Evolutionary conservation across 2,329 filamentous ascomycete genomes (phyloP).

Genomic region (Colletotrichum zoysiae): DNA sequence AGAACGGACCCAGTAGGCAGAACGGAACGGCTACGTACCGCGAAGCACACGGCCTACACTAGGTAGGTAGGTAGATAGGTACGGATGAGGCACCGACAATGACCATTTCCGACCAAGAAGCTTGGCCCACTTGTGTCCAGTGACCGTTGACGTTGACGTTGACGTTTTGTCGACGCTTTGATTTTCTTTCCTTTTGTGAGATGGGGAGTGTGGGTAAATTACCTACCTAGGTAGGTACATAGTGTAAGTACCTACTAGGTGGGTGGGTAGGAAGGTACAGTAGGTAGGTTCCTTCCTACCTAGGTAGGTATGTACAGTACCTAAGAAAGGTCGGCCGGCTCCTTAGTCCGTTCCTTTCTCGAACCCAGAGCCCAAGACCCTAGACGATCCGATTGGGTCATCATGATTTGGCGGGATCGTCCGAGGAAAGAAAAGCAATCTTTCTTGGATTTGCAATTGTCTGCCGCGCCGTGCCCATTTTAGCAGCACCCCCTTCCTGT

Average conservation of each 20-base stretch:
- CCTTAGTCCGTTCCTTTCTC: neutral
- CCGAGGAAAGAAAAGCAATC: conserved; percentile 15
- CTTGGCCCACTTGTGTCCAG: conserved; percentile 20
- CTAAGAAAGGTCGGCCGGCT: neutral
- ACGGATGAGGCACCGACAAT: conserved; percentile 1
- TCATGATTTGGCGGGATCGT: conserved; percentile 17
- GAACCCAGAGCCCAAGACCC: neutral
- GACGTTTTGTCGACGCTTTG: conserved; percentile 23
- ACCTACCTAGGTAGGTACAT: neutral
- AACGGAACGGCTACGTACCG: neutral
- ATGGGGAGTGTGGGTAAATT: neutral
- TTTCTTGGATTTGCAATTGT: conserved; percentile 14
- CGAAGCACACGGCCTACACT: neutral
- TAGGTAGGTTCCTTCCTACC: no score
- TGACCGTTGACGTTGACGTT: conserved; percentile 16
- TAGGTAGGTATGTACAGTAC: no score
- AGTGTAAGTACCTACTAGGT: neutral
- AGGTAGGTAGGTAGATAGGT: neutral
- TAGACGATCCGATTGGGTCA: conserved; percentile 8
- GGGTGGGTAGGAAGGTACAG: no score
- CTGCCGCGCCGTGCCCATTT: conserved; percentile 6
- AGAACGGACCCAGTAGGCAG: neutral
- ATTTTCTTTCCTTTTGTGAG: neutral
- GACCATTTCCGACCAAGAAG: neutral
- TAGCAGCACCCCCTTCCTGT: conserved; percentile 20